Evolutionary conservation across 495 filamentous ascomycete species (phyloP).

Genomic region (Aspergillus funiculosus): DNA sequence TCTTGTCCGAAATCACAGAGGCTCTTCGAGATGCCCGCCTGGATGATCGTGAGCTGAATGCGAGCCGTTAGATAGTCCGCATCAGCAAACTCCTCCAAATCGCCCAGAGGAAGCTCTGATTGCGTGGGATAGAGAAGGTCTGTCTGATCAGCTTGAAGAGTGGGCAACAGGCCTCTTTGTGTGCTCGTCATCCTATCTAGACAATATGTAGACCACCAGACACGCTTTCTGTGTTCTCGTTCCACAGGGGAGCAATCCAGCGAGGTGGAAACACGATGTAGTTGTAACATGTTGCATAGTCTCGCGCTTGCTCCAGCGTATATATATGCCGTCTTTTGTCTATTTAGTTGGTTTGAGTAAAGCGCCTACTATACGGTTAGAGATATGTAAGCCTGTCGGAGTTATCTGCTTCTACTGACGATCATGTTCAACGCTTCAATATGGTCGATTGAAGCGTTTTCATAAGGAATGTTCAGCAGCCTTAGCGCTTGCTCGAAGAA

Average conservation of each 20-base stretch:
- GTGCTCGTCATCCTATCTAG: constrained; percentile 18
- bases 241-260: neutral
- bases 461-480: neutral
- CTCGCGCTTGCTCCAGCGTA: constrained; percentile 11
- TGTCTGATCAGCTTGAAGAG: neutral
- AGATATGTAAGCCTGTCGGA: constrained; percentile 16
- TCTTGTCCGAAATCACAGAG: too few relatives aligned
- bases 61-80: neutral
- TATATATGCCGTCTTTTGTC: constrained; percentile 16
- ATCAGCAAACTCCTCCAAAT: neutral
- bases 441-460: neutral
- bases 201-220: constrained; percentile 17
- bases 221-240: constrained; percentile 15
- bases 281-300: constrained; percentile 8
- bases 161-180: constrained; percentile 5
- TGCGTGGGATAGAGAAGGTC: neutral
- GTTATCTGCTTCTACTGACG: neutral
- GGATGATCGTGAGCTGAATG: neutral
- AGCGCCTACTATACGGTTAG: constrained; percentile 12
- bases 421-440: neutral
- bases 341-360: too few relatives aligned
- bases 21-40: too few relatives aligned
- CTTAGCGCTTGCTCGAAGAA: constrained; percentile 1
- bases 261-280: neutral
- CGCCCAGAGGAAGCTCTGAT: neutral